Percentiles rank a stretch among this genome's conserved stretches.
phyloP scores from a whole-genome alignment of 176 grass and related monocot species.

The Hordeum vulgare region MorexV3_pseudomolecules_assembly NC_058520.1:570735146-570735645 shows the following conservation, averaged over 20 bases:
- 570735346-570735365: background rate
- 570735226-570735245: background rate
- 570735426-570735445: background rate
- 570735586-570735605: no score
- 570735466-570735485: conserved; percentile 4
- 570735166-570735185: conserved; percentile 96
- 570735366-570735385: background rate
- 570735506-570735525: background rate
- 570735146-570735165: conserved; percentile 99
- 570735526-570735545: no score
- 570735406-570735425: background rate
- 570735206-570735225: conserved; percentile 15
- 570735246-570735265: conserved; percentile 2
- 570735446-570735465: background rate
- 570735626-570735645: background rate
- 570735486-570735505: conserved; percentile 7
- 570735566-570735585: no score
- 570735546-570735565: no score
- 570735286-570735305: background rate
- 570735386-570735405: background rate
- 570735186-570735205: conserved; percentile 62
- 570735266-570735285: background rate
- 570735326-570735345: background rate
- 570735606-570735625: no score
- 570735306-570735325: background rate